A percentile compares a stretch with the other conserved stretches of the same genome.
These are phyloP conservation scores for Thermomyces lanuginosus DNA, from an alignment of 2,329 filamentous ascomycete genomes.

Conservation along the genomic window DNA sequence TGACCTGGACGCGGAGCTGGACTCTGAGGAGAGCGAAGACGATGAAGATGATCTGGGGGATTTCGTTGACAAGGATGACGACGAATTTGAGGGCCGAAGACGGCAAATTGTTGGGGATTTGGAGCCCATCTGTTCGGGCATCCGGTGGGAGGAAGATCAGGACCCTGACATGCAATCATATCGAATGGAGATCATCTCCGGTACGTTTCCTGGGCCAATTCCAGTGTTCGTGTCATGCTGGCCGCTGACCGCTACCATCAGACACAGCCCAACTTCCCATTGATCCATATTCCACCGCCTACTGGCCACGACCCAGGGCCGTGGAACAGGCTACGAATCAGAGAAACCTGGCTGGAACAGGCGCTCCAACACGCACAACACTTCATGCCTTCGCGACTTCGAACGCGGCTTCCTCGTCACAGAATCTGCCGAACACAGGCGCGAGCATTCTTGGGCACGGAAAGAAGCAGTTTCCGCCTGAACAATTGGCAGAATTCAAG, in stretches of 20 bases:
- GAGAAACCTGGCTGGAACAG: slow-evolving; percentile 3
- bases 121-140: slow-evolving; percentile 59
- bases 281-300: slow-evolving; percentile 67
- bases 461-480: slow-evolving; percentile 37
- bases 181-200: slow-evolving; percentile 58
- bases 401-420: slow-evolving; percentile 1
- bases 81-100: slow-evolving; percentile 37
- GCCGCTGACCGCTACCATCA: slow-evolving; percentile 5
- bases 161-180: slow-evolving; percentile 41
- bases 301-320: slow-evolving; percentile 45
- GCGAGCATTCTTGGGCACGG: background rate
- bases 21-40: slow-evolving; percentile 44
- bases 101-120: slow-evolving; percentile 48
- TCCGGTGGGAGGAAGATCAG: slow-evolving; percentile 60
- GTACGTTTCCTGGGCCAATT: slow-evolving; percentile 28
- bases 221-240: slow-evolving; percentile 9
- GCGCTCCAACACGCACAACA: slow-evolving; percentile 6
- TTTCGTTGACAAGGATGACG: slow-evolving; percentile 75
- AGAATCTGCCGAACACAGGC: slow-evolving; percentile 7
- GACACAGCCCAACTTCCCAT: slow-evolving; percentile 43
- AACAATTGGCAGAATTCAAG: slow-evolving; percentile 52
- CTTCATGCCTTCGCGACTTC: slow-evolving; percentile 7
- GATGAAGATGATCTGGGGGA: slow-evolving; percentile 78
- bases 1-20: slow-evolving; percentile 47
- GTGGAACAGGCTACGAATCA: slow-evolving; percentile 10